A percentile compares a stretch with the other conserved stretches of the same genome.
Evolutionary conservation across 495 filamentous ascomycete species (phyloP).

Genomic region (Aspergillus sclerotiicarbonarius): DNA sequence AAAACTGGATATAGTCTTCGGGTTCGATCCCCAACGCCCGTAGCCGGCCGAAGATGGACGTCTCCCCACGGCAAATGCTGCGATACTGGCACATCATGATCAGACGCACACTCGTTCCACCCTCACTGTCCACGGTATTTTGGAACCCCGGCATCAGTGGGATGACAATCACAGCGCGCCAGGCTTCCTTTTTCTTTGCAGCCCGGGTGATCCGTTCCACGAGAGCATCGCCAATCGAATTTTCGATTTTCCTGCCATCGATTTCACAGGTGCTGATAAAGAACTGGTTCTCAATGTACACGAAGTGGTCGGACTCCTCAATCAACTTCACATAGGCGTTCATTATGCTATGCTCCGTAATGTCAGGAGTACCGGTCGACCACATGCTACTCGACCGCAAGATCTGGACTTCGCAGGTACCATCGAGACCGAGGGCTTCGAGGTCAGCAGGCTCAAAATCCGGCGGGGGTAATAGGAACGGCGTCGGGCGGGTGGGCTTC

Average conservation of each 20-base stretch:
- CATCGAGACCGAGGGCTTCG: conserved; percentile 80
- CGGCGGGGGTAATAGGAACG: conserved; percentile 88
- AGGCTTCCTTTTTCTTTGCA: conserved; percentile 78
- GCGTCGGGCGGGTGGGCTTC: conserved; percentile 90
- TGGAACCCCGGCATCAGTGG: conserved; percentile 98
- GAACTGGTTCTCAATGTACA: conserved; percentile 99
- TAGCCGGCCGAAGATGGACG: conserved; percentile 87
- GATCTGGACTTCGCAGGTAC: conserved; percentile 95
- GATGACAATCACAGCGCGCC: conserved; percentile 92
- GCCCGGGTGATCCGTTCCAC: conserved; percentile 89
- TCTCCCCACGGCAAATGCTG: conserved; percentile 91
- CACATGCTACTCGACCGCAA: conserved; percentile 85
- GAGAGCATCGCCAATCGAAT: conserved; percentile 90
- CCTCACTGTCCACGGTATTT: conserved; percentile 89
- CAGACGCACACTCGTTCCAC: conserved; percentile 88
- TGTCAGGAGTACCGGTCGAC: conserved; percentile 84
- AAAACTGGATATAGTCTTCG: conserved; percentile 96
- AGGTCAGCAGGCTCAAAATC: conserved; percentile 85
- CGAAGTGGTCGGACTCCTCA: conserved; percentile 90
- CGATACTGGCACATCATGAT: conserved; percentile 99
- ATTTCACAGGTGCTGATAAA: conserved; percentile 94
- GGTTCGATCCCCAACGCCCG: conserved; percentile 84
- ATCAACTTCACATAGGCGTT: conserved; percentile 95
- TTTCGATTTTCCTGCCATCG: conserved; percentile 82
- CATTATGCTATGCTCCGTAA: conserved; percentile 90